A percentile compares a stretch with the other conserved stretches of the same genome.
Evolutionary conservation across 2,329 filamentous ascomycete genomes (phyloP).

Genomic region (Fusarium bactridioides): DNA sequence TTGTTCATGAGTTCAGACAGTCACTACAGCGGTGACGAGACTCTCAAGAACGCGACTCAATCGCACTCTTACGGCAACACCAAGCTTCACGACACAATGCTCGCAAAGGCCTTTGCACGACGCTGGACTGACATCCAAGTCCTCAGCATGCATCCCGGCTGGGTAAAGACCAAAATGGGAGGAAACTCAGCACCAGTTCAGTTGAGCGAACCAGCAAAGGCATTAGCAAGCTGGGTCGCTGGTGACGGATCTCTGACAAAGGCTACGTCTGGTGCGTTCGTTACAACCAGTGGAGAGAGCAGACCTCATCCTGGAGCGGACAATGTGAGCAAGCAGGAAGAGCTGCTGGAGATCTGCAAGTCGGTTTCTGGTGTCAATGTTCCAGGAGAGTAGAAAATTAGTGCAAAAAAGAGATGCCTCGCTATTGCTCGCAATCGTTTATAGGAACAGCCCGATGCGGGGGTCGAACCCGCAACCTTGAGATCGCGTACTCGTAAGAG

Average conservation of each 20-base stretch:
- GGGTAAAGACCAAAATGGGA: conserved; percentile 36
- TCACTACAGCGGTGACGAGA: conserved; percentile 27
- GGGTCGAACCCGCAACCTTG: conserved; percentile 65
- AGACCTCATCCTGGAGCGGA: conserved; percentile 20
- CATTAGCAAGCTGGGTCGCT: conserved; percentile 21
- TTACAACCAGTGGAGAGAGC: conserved; percentile 13
- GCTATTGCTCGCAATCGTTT: conserved; percentile 24
- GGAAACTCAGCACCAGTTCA: conserved; percentile 19
- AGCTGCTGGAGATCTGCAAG: conserved; percentile 16
- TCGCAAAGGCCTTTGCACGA: conserved; percentile 29
- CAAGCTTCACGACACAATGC: conserved; percentile 33
- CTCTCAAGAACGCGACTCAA: conserved; percentile 16
- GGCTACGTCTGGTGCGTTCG: conserved; percentile 14
- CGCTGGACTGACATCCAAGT: conserved; percentile 24
- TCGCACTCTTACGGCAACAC: conserved; percentile 31
- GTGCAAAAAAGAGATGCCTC: conserved; percentile 2
- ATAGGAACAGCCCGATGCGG: conserved; percentile 49
- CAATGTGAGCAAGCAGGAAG: conserved; percentile 25
- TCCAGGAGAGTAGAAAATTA: not conserved
- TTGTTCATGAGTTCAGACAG: conserved; percentile 34
- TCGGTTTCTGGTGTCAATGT: conserved; percentile 7
- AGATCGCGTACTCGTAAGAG: conserved; percentile 62
- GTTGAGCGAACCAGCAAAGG: conserved; percentile 2
- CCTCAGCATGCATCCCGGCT: conserved; percentile 32
- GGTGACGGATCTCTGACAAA: conserved; percentile 18